Percentiles rank a stretch among this genome's conserved stretches.
These are phyloP conservation scores for Sherardia arvensis DNA, from an alignment of 257 asterid genomes.

Conservation along the genomic window DNA sequence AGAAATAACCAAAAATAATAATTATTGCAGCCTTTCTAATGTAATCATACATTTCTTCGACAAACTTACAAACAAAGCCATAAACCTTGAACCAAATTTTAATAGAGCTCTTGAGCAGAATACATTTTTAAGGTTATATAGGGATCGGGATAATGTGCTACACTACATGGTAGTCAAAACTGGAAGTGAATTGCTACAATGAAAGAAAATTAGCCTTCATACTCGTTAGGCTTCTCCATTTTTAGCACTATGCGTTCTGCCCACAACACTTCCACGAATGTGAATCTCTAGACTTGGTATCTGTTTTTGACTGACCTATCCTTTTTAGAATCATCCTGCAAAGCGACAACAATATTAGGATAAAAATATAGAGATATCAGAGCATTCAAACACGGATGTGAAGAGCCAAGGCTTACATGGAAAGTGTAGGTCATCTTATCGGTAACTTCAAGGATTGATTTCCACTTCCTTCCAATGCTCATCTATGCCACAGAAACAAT, in stretches of 20 bases:
- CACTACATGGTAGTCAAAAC: not conserved
- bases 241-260: not conserved
- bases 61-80: not conserved
- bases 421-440: constrained; percentile 61
- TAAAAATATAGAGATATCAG: not conserved
- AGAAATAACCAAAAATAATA: too few relatives aligned
- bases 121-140: not conserved
- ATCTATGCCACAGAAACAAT: constrained; percentile 35
- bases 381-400: not conserved
- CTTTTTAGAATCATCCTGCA: constrained; percentile 71
- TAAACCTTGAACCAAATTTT: not conserved
- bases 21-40: not conserved
- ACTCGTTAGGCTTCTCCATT: not conserved
- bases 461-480: constrained; percentile 95
- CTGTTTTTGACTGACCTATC: constrained; percentile 56
- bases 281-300: constrained; percentile 34
- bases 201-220: not conserved
- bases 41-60: not conserved
- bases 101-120: not conserved
- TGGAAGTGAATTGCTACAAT: not conserved
- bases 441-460: constrained; percentile 54
- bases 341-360: not conserved
- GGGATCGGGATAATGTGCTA: not conserved
- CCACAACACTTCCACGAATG: not conserved
- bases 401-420: constrained; percentile 38